These are phyloP conservation scores for Chlorella sp. DNA, from an alignment of 139 green algal genomes.

Conservation along the genomic window DNA sequence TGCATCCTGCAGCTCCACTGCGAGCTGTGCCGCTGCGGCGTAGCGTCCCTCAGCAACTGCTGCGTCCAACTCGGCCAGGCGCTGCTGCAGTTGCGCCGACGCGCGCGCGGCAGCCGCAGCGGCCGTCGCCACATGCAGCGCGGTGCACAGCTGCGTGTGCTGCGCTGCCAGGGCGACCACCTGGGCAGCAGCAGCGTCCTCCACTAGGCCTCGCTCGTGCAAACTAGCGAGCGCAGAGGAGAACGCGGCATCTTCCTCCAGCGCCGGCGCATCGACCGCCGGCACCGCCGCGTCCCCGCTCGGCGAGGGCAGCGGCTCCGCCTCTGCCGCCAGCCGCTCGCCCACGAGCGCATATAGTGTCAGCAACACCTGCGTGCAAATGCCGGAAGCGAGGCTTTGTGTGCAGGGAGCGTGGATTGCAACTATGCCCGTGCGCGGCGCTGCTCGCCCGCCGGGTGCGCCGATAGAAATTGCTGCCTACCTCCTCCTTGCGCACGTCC, in stretches of 20 bases:
- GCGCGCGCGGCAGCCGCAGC: conserved; percentile 3
- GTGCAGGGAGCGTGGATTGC: neutral
- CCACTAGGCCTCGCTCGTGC: neutral
- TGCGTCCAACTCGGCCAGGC: conserved; percentile 42
- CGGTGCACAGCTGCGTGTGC: conserved; percentile 16
- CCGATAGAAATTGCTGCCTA: neutral
- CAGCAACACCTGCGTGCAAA: conserved; percentile 22
- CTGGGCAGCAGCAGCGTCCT: conserved; percentile 3
- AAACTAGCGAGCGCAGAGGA: neutral
- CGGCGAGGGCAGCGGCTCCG: neutral
- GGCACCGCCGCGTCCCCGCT: neutral
- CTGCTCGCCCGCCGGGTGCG: neutral
- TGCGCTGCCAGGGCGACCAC: conserved; percentile 22
- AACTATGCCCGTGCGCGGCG: neutral
- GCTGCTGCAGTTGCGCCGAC: conserved; percentile 37
- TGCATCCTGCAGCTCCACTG: conserved; percentile 31
- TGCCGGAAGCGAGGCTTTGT: neutral
- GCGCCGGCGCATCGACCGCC: neutral
- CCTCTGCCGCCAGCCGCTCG: neutral
- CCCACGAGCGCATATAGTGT: conserved; percentile 23
- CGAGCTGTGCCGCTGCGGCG: conserved; percentile 9
- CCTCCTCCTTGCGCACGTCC: conserved; percentile 32
- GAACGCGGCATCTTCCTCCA: conserved; percentile 4
- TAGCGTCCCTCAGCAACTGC: conserved; percentile 11
- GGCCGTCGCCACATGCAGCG: conserved; percentile 17